Percentiles rank a stretch among this genome's conserved stretches.
phyloP scores from a whole-genome alignment of 169 alveolate species.

The Plasmodium vivax region DNA sequence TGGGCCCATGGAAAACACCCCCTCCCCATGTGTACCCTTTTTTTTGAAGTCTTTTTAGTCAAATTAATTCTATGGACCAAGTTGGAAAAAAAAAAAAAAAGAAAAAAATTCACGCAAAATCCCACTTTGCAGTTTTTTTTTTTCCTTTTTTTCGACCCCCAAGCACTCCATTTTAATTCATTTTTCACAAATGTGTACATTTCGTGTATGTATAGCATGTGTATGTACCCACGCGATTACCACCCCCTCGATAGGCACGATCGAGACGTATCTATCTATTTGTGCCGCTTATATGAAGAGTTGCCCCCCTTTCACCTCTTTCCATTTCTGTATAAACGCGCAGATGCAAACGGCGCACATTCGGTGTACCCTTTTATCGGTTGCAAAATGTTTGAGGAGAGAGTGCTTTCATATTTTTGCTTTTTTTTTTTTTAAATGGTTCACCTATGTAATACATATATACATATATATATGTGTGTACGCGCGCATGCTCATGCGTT shows the following conservation, averaged over 20 bases:
- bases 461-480: neutral
- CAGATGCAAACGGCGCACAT: neutral
- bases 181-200: neutral
- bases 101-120: neutral
- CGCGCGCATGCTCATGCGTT: neutral
- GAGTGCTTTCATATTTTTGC: neutral
- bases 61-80: slow-evolving; percentile 10
- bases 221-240: neutral
- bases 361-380: neutral
- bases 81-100: neutral
- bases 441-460: neutral
- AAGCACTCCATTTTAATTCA: neutral
- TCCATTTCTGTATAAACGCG: neutral
- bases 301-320: neutral
- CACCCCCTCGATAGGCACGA: neutral
- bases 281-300: neutral
- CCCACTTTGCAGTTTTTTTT: neutral
- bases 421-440: neutral
- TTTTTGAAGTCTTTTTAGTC: neutral
- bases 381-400: neutral
- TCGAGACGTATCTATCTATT: neutral
- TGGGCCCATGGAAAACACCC: neutral
- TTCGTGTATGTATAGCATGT: neutral
- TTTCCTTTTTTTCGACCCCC: neutral
- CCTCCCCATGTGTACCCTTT: neutral